These are phyloP conservation scores for Calvatia gigantea DNA, from an alignment of 768 basidiomycete species.

Conservation along the genomic window DNA sequence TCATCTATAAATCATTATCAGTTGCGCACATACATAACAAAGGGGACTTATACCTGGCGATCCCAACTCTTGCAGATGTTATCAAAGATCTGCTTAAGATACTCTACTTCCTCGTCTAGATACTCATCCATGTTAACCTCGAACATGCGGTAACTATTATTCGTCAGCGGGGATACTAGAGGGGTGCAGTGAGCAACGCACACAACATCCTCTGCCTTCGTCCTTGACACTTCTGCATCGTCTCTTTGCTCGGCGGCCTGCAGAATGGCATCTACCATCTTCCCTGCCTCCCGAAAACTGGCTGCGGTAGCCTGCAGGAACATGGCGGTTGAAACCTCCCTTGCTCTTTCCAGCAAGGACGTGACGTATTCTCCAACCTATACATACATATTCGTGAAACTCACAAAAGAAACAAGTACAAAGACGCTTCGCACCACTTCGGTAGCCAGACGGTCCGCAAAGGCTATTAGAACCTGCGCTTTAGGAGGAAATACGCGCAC, in stretches of 20 bases:
- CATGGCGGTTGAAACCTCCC: slow-evolving; percentile 64
- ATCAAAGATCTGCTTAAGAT: slow-evolving; percentile 70
- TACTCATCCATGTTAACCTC: slow-evolving; percentile 98
- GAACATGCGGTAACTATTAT: slow-evolving; percentile 83
- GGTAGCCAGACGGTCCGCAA: slow-evolving; percentile 77
- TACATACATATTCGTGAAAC: neutral
- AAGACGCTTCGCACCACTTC: slow-evolving; percentile 64
- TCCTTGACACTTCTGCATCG: slow-evolving; percentile 39
- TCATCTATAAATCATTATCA: slow-evolving; percentile 5
- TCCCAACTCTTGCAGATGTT: slow-evolving; percentile 81
- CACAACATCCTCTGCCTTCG: slow-evolving; percentile 80
- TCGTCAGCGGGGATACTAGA: slow-evolving; percentile 11
- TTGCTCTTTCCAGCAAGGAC: slow-evolving; percentile 70
- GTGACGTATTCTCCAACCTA: slow-evolving; percentile 88
- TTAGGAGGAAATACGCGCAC: slow-evolving; percentile 82
- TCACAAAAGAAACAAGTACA: neutral
- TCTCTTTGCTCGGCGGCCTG: slow-evolving; percentile 44
- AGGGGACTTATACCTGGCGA: slow-evolving; percentile 44
- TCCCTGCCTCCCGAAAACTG: slow-evolving; percentile 84
- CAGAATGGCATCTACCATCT: slow-evolving; percentile 76
- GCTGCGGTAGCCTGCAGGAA: slow-evolving; percentile 89
- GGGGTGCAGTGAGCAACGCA: slow-evolving; percentile 33
- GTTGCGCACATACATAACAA: neutral
- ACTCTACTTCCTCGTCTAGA: slow-evolving; percentile 89
- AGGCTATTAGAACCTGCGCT: slow-evolving; percentile 74